Conservation (phyloP, 305 asterid genomes). For the Rubia tinctorum region DNA sequence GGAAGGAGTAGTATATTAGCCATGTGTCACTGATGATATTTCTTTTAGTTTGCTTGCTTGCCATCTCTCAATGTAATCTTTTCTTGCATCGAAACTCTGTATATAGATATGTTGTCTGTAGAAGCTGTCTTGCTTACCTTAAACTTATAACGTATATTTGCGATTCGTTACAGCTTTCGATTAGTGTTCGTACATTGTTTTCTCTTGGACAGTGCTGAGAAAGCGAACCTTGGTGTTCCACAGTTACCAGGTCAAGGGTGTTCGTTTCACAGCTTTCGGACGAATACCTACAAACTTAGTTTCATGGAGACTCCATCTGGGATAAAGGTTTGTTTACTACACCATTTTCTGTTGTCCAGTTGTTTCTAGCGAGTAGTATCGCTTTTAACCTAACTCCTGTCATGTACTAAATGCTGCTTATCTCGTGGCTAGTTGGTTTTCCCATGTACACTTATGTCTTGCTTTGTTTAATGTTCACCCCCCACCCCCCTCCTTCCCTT, state of each 20-base stretch:
- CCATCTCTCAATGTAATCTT: neutral
- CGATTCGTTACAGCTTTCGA: neutral
- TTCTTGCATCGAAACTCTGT: neutral
- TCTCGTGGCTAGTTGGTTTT: neutral
- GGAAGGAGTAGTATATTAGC: no score
- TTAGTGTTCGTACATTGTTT: neutral
- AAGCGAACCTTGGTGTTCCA: conserved; percentile 94
- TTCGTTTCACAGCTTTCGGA: conserved; percentile 87
- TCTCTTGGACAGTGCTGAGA: conserved; percentile 62
- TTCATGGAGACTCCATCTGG: conserved; percentile 98
- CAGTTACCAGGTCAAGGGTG: conserved; percentile 96
- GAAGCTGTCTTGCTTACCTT: neutral
- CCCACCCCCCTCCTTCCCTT: neutral
- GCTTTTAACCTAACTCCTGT: neutral
- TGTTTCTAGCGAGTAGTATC: neutral
- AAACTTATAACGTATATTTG: neutral
- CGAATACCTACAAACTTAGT: conserved; percentile 84
- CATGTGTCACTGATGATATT: no score
- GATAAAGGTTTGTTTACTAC: conserved; percentile 57
- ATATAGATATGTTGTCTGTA: neutral
- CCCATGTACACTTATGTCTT: neutral
- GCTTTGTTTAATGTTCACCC: neutral
- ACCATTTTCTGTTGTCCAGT: neutral
- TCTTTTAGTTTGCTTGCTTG: neutral
- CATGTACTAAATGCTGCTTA: neutral